Evolutionary conservation across 2,329 filamentous ascomycete species (phyloP).

Genomic region (Seiridium unicorne): DNA sequence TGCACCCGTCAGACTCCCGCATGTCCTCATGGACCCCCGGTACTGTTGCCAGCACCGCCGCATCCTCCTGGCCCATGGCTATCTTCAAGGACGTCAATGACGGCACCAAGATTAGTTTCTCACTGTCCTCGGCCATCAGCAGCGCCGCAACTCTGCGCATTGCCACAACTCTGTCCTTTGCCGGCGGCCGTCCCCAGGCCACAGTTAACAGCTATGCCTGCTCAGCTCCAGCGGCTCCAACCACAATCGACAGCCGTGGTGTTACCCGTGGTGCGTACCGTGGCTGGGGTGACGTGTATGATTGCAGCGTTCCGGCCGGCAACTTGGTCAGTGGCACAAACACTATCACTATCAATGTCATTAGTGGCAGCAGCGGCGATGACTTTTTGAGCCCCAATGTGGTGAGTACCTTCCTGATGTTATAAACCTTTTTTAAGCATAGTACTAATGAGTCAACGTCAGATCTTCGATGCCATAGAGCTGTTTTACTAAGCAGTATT

Average conservation of each 20-base stretch:
- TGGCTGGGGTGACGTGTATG: conserved; percentile 55
- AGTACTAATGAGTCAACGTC: neutral
- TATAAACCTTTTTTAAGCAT: neutral
- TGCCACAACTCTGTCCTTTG: conserved; percentile 56
- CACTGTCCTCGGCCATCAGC: conserved; percentile 37
- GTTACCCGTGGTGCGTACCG: conserved; percentile 58
- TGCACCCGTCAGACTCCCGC: conserved; percentile 55
- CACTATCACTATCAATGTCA: conserved; percentile 50
- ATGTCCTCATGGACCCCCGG: conserved; percentile 52
- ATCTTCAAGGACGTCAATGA: conserved; percentile 51
- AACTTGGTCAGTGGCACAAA: conserved; percentile 50
- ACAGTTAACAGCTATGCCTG: conserved; percentile 31
- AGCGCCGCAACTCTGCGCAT: conserved; percentile 50
- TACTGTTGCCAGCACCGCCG: conserved; percentile 46
- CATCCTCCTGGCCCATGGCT: conserved; percentile 56
- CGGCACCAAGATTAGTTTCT: conserved; percentile 35
- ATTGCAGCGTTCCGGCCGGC: conserved; percentile 47
- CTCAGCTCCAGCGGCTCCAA: conserved; percentile 30
- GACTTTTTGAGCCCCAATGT: conserved; percentile 49
- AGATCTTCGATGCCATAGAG: conserved; percentile 28
- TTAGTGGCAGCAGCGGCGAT: conserved; percentile 47
- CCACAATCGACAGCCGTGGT: conserved; percentile 54
- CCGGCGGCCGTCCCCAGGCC: conserved; percentile 49
- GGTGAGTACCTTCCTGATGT: conserved; percentile 20
- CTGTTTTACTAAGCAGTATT: conserved; percentile 20